A percentile compares a stretch with the other conserved stretches of the same genome.
These are phyloP conservation scores for Osmanthus fragrans DNA, from an alignment of 257 asterid species.

Conservation along the genomic window DNA sequence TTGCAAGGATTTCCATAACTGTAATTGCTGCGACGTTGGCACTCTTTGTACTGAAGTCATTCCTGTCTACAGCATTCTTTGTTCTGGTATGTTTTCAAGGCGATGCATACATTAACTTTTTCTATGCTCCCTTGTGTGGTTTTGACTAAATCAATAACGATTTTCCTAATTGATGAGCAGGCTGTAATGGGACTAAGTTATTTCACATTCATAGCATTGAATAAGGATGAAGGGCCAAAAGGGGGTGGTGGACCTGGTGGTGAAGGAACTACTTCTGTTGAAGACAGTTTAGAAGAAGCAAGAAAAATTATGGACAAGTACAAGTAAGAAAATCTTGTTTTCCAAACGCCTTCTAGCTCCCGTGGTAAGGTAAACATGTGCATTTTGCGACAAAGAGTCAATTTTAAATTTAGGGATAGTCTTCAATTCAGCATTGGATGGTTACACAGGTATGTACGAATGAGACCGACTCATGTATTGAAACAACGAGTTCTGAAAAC, in stretches of 20 bases:
- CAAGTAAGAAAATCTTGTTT: constrained; percentile 39
- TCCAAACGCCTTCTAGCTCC: background rate
- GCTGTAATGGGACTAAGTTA: constrained; percentile 92
- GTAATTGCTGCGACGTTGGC: constrained; percentile 51
- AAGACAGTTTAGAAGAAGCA: constrained; percentile 92
- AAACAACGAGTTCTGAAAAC: too few relatives aligned
- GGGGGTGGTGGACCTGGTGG: constrained; percentile 42
- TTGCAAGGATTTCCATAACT: constrained; percentile 74
- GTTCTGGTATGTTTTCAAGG: constrained; percentile 59
- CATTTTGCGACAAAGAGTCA: background rate
- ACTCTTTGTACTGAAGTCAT: constrained; percentile 72
- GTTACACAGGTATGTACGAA: background rate
- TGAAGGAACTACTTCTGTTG: constrained; percentile 46
- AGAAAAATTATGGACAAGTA: constrained; percentile 91
- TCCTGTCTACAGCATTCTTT: constrained; percentile 80
- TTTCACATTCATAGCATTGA: constrained; percentile 75
- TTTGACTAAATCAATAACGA: background rate
- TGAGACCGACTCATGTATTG: background rate
- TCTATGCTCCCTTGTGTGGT: background rate
- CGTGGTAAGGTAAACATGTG: background rate
- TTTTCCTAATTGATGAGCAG: constrained; percentile 38
- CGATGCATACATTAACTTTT: background rate
- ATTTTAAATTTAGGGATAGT: background rate
- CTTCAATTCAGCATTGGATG: background rate
- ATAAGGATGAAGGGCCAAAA: constrained; percentile 78